A percentile compares a stretch with the other conserved stretches of the same genome.
These are phyloP conservation scores for Ceratocystiopsis sp. DNA, from an alignment of 2,329 filamentous ascomycete species.

Conservation along the genomic window DNA sequence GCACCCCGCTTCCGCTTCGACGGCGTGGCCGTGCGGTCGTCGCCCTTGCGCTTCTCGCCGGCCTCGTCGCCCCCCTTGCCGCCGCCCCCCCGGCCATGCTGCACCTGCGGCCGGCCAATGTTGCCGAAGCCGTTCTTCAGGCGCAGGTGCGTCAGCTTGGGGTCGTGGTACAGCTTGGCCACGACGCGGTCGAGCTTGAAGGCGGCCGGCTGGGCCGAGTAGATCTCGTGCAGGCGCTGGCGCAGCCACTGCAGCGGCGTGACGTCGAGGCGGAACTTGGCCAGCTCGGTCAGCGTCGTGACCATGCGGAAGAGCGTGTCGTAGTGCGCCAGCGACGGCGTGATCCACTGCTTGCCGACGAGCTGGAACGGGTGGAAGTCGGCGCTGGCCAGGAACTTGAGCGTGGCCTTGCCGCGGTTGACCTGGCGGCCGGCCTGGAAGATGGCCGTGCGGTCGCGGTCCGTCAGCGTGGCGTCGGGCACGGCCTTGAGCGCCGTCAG, in stretches of 20 bases:
- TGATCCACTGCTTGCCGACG: conserved; percentile 33
- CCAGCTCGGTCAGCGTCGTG: conserved; percentile 34
- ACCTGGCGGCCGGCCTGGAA: conserved; percentile 39
- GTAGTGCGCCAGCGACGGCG: conserved; percentile 28
- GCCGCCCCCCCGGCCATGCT: background rate
- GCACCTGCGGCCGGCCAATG: conserved; percentile 33
- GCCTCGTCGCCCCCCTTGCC: background rate
- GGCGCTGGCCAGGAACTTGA: conserved; percentile 33
- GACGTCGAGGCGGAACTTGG: conserved; percentile 34
- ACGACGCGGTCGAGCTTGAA: conserved; percentile 35
- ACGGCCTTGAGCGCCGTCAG: conserved; percentile 24
- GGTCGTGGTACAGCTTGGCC: conserved; percentile 38
- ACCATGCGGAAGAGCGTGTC: conserved; percentile 39
- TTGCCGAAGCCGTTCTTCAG: conserved; percentile 37
- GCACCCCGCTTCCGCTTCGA: background rate
- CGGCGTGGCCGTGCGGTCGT: background rate
- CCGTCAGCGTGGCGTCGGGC: conserved; percentile 13
- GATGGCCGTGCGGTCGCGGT: conserved; percentile 24
- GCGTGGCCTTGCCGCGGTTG: conserved; percentile 34
- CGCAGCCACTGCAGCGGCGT: conserved; percentile 39
- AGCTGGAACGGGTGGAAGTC: conserved; percentile 40
- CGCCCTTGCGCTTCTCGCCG: conserved; percentile 5
- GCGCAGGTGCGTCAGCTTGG: conserved; percentile 30
- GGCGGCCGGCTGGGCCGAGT: conserved; percentile 22
- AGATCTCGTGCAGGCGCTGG: conserved; percentile 36